Base-by-base conservation (phyloP, 2,329 filamentous ascomycete species). In the Monosporascus cannonballus region DNA sequence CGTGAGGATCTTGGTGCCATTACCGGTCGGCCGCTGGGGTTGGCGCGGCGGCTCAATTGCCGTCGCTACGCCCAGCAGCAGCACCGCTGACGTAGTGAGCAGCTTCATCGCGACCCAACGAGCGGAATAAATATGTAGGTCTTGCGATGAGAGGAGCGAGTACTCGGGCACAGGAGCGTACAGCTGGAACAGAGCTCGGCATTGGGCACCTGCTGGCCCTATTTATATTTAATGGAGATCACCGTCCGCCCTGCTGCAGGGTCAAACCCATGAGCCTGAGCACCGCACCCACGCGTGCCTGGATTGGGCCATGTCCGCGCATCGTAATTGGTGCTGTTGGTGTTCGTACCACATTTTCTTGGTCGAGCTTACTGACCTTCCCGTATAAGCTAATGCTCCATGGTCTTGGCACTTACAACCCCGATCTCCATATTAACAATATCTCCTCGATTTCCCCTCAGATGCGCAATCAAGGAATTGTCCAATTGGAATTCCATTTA, bases 11-110 rank as follows among this genome's bases (percentile, higher is more conserved):
- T 77, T 79, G 30, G 76, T 71, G 7, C 82, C 82, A 55, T 76
- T 77, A 22, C 81, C 80, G 4, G 72, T 71, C 4, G 83, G 81
- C 51, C 81, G 78, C 54, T 76, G 71, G 8, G 81, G 77, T 49
- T 75, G 69, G 34, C 82, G 76, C 5, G 77, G 72, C 46, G 79
- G 78, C 25, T 80, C 73, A 61, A 77, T 73, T 39, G 74, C 73
- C 8, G 56, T 37, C 39, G 58, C 63, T 22, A 54, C 51, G 20
- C 51, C 53, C 15, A 63, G 52, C 15, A 51, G 27, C 20, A 63
- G 53, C n/a, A 52, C 38, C 24, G 58, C 48, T 48, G 24, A 30
- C 3, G 45, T 47, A 44, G 48, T 46, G 27, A 48, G 47, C 38
- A 55, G 46, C 53, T 55, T 56, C 63, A 65, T 65, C 42, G 42